Evolutionary conservation across 1,139 yeast genomes (phyloP).

Genomic region (Scheffersomyces parashehatae): DNA sequence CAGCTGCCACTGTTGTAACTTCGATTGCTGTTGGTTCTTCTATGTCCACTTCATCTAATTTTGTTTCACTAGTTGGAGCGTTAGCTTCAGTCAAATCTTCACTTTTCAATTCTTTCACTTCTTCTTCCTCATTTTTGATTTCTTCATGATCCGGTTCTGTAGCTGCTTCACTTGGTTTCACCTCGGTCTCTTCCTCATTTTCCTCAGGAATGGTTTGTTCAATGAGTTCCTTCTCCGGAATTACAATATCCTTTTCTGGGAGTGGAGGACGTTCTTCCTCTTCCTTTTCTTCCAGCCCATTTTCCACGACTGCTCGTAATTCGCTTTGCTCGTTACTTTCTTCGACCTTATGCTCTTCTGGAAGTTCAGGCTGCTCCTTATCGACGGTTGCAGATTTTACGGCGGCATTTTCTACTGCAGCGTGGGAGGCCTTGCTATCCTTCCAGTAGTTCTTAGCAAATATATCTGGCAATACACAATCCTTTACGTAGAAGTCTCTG

Average conservation of each 20-base stretch:
- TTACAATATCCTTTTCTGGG: neutral
- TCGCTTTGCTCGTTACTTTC: neutral
- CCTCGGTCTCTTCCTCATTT: slow-evolving; percentile 1
- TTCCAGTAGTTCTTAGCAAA: slow-evolving; percentile 47
- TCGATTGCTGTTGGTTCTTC: slow-evolving; percentile 1
- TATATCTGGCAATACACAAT: slow-evolving; percentile 50
- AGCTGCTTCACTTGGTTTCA: neutral
- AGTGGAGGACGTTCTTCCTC: slow-evolving; percentile 3
- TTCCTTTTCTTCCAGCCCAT: slow-evolving; percentile 18
- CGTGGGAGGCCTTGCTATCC: slow-evolving; percentile 5
- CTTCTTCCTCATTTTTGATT: neutral
- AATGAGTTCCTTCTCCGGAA: neutral
- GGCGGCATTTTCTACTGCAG: neutral
- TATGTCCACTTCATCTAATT: neutral
- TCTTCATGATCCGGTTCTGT: neutral
- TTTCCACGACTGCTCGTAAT: no score
- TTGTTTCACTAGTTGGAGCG: slow-evolving; percentile 5
- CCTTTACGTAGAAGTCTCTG: slow-evolving; percentile 70
- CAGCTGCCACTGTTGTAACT: slow-evolving; percentile 6
- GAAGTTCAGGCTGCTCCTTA: neutral
- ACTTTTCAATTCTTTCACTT: slow-evolving; percentile 1
- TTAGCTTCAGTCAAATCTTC: neutral
- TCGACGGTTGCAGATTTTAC: no score
- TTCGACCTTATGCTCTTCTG: neutral
- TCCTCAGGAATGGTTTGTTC: slow-evolving; percentile 4